Conservation (phyloP, 2,329 filamentous ascomycete species). For the Penicillium sp. region DNA sequence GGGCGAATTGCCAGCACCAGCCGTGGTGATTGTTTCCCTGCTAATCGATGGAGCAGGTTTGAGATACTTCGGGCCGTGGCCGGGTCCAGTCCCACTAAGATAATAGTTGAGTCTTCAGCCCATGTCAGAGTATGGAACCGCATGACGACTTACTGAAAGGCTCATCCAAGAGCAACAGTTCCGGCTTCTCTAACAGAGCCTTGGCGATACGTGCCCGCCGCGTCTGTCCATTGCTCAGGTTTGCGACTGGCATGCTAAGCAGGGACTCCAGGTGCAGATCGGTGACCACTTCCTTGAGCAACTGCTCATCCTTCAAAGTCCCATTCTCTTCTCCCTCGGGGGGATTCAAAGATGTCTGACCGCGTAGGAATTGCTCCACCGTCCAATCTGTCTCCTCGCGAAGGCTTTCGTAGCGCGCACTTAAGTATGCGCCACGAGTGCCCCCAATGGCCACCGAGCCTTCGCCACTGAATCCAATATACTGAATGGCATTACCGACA, state of each 20-base stretch:
- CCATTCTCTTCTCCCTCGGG: slow-evolving; percentile 58
- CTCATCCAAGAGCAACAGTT: slow-evolving; percentile 85
- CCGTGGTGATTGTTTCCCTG: slow-evolving; percentile 67
- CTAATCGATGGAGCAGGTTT: slow-evolving; percentile 68
- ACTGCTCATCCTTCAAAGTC: slow-evolving; percentile 52
- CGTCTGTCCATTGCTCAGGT: slow-evolving; percentile 92
- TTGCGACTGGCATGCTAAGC: slow-evolving; percentile 79
- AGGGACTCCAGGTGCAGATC: slow-evolving; percentile 72
- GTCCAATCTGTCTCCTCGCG: slow-evolving; percentile 88
- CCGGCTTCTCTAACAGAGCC: slow-evolving; percentile 75
- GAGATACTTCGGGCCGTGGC: slow-evolving; percentile 74
- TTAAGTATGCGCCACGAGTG: slow-evolving; percentile 75
- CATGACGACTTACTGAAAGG: slow-evolving; percentile 69
- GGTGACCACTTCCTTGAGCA: slow-evolving; percentile 65
- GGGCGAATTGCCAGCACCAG: slow-evolving; percentile 78
- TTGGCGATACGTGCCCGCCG: slow-evolving; percentile 85
- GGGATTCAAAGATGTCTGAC: slow-evolving; percentile 82
- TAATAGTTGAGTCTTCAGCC: slow-evolving; percentile 1
- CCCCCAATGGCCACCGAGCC: slow-evolving; percentile 55
- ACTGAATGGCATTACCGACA: slow-evolving; percentile 72
- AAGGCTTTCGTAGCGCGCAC: slow-evolving; percentile 85
- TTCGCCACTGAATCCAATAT: slow-evolving; percentile 87
- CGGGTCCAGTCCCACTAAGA: slow-evolving; percentile 80
- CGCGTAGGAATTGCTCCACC: slow-evolving; percentile 76
- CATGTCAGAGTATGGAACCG: neutral